Percentiles rank a stretch among this genome's conserved stretches.
These are phyloP conservation scores for Cantharellus anzutake DNA, from an alignment of 768 basidiomycete genomes.

Conservation along the genomic window DNA sequence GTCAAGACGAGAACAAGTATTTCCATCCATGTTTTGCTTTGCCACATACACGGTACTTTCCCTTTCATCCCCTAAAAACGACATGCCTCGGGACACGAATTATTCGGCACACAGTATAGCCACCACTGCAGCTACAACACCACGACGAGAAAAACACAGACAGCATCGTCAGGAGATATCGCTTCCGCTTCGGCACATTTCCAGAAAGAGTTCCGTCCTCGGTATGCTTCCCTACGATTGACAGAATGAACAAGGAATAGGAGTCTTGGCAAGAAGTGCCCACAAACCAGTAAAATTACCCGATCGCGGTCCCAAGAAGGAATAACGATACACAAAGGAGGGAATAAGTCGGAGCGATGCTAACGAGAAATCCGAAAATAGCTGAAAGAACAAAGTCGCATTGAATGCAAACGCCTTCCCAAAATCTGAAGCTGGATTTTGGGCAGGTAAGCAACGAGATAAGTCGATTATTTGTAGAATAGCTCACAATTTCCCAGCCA, in stretches of 20 bases:
- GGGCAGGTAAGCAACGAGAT: not conserved
- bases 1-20: constrained; percentile 60
- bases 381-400: constrained; percentile 77
- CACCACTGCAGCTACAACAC: constrained; percentile 67
- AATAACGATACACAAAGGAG: constrained; percentile 63
- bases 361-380: constrained; percentile 67
- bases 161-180: constrained; percentile 79
- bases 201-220: constrained; percentile 80
- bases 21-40: constrained; percentile 69
- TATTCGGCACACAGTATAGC: constrained; percentile 63
- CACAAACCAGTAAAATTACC: constrained; percentile 26
- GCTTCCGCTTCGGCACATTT: constrained; percentile 87
- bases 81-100: constrained; percentile 16
- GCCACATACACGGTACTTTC: constrained; percentile 34
- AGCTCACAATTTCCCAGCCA: constrained; percentile 71
- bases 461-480: not conserved
- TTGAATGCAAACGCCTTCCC: constrained; percentile 85
- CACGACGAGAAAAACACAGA: constrained; percentile 89
- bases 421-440: constrained; percentile 56
- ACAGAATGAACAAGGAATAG: not conserved
- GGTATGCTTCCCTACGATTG: constrained; percentile 71
- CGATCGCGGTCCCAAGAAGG: constrained; percentile 81
- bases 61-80: constrained; percentile 8
- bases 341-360: constrained; percentile 48
- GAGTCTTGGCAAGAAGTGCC: not conserved